Conservation (phyloP, 2,329 filamentous ascomycete genomes). For the Penicillium sp. region DNA sequence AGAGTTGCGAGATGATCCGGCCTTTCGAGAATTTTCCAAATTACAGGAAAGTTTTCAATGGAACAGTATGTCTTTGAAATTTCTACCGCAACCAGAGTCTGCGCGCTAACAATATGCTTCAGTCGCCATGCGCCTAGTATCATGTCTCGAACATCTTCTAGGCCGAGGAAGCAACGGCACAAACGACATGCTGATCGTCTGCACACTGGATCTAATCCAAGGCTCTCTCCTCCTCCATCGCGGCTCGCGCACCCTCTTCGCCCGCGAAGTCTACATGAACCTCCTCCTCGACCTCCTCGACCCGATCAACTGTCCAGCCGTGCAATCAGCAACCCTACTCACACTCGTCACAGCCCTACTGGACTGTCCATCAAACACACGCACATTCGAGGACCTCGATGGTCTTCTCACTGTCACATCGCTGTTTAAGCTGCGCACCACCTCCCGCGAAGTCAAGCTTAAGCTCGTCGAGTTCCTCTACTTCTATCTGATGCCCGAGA, state of each 20-base stretch:
- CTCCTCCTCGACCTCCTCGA: slow-evolving; percentile 92
- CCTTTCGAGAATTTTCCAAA: slow-evolving; percentile 94
- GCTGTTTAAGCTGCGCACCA: slow-evolving; percentile 85
- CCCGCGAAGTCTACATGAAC: slow-evolving; percentile 91
- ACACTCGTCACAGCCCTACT: slow-evolving; percentile 87
- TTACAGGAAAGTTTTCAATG: slow-evolving; percentile 96
- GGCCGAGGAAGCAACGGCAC: slow-evolving; percentile 77
- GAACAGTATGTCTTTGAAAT: slow-evolving; percentile 60
- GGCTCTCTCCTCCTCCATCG: slow-evolving; percentile 85
- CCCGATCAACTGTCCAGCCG: slow-evolving; percentile 83
- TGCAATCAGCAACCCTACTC: slow-evolving; percentile 85
- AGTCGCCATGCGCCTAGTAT: slow-evolving; percentile 80
- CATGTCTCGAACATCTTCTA: slow-evolving; percentile 80
- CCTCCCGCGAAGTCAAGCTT: slow-evolving; percentile 83
- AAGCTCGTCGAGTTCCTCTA: slow-evolving; percentile 97
- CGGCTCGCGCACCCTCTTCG: slow-evolving; percentile 81
- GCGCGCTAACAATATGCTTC: slow-evolving; percentile 3
- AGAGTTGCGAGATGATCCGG: slow-evolving; percentile 75
- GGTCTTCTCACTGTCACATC: slow-evolving; percentile 88
- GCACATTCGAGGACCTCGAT: slow-evolving; percentile 87
- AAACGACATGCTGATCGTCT: slow-evolving; percentile 84
- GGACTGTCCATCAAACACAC: slow-evolving; percentile 80
- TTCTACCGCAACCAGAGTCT: not conserved
- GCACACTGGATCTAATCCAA: slow-evolving; percentile 83
- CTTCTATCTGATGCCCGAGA: slow-evolving; percentile 97